phyloP scores from a whole-genome alignment of 2,329 filamentous ascomycete genomes.

The Paraconiothyrium brasiliense region DNA sequence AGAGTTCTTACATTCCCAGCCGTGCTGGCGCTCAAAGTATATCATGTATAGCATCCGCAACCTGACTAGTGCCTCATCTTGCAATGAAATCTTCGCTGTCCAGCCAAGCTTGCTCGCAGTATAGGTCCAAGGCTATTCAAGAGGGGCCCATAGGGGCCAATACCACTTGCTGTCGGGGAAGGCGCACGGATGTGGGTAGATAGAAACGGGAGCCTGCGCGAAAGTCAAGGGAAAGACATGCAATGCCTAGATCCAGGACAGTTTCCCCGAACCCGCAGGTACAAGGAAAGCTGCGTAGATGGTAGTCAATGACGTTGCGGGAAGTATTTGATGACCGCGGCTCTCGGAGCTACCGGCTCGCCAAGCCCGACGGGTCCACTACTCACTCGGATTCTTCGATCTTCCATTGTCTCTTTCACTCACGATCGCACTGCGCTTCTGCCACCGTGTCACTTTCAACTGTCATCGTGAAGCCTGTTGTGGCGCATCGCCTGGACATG shows the following conservation, averaged over 20 bases:
- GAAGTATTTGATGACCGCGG: background rate
- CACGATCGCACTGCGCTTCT: slow-evolving; percentile 27
- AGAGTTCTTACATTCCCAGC: no score
- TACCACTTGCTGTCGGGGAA: slow-evolving; percentile 8
- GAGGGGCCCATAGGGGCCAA: background rate
- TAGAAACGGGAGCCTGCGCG: slow-evolving; percentile 4
- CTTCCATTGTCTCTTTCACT: slow-evolving; percentile 25
- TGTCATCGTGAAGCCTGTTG: slow-evolving; percentile 15
- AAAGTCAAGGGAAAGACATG: slow-evolving; percentile 1
- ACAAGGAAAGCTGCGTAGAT: background rate
- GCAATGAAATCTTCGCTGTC: background rate
- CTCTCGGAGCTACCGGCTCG: background rate
- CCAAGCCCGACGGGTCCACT: slow-evolving; percentile 8
- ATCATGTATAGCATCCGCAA: no score
- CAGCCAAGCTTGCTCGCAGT: background rate
- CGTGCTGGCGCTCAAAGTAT: no score
- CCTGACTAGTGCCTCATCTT: no score
- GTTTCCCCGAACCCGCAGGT: no score
- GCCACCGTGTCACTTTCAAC: slow-evolving; percentile 43
- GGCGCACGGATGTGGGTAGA: slow-evolving; percentile 5
- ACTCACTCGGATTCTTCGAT: slow-evolving; percentile 26
- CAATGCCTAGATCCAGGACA: no score
- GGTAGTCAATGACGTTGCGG: background rate
- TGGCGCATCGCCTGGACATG: slow-evolving; percentile 19
- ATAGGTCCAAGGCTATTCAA: background rate